These are phyloP conservation scores for Rhizomucor pusillus DNA, from an alignment of 371 early-diverging fungal species.

Conservation along the genomic window DNA sequence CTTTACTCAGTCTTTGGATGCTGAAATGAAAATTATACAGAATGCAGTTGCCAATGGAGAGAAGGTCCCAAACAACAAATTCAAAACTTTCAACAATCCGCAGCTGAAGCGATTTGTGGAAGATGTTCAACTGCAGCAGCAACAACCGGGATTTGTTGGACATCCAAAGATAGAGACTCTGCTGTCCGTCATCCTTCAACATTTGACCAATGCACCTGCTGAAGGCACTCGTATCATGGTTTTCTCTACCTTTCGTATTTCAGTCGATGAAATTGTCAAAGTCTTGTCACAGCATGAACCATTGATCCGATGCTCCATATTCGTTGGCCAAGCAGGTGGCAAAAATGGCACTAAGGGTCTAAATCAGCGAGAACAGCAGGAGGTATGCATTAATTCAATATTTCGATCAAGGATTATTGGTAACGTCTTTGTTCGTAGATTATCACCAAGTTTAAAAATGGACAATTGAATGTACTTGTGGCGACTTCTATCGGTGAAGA, in stretches of 20 bases:
- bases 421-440: not conserved
- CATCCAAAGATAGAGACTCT: conserved; percentile 85
- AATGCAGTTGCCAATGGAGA: conserved; percentile 18
- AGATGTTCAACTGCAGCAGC: conserved; percentile 16
- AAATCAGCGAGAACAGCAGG: conserved; percentile 83
- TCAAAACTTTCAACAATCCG: conserved; percentile 12
- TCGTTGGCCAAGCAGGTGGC: conserved; percentile 81
- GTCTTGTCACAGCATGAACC: conserved; percentile 67
- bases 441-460: conserved; percentile 58
- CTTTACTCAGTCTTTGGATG: conserved; percentile 52
- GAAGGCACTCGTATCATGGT: conserved; percentile 76
- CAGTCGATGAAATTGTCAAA: conserved; percentile 82
- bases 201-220: conserved; percentile 44
- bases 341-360: conserved; percentile 67
- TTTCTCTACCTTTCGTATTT: conserved; percentile 84
- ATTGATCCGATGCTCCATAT: conserved; percentile 64
- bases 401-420: not conserved
- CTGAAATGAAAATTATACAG: conserved; percentile 5
- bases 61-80: conserved; percentile 15
- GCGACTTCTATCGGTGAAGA: conserved; percentile 96
- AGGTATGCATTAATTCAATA: conserved; percentile 34
- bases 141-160: conserved; percentile 53
- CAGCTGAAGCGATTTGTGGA: conserved; percentile 16
- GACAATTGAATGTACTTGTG: conserved; percentile 82
- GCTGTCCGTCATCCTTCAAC: conserved; percentile 61